Percentiles rank a stretch among this genome's conserved stretches.
phyloP scores from a whole-genome alignment of 495 filamentous ascomycete genomes.

The Penicillium antarcticum region DNA sequence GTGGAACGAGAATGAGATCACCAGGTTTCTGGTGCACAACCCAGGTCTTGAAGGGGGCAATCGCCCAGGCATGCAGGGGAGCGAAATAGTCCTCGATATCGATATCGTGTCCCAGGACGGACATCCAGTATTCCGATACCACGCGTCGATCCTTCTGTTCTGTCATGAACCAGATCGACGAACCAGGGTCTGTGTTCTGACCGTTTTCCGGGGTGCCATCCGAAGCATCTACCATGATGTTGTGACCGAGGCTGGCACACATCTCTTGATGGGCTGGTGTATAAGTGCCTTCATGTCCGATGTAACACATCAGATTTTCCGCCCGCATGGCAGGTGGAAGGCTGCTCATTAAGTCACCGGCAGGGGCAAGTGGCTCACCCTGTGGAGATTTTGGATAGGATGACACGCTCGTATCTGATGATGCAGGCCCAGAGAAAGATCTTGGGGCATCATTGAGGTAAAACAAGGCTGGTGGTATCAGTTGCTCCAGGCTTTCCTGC shows the following conservation, averaged over 20 bases:
- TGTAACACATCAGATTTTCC: slow-evolving; percentile 96
- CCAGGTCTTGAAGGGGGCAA: slow-evolving; percentile 87
- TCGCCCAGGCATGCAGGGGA: slow-evolving; percentile 87
- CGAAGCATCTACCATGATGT: slow-evolving; percentile 94
- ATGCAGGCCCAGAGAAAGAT: slow-evolving; percentile 41
- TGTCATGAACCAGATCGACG: slow-evolving; percentile 98
- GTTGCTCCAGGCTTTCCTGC: slow-evolving; percentile 69
- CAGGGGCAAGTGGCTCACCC: slow-evolving; percentile 45
- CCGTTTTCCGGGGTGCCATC: slow-evolving; percentile 51
- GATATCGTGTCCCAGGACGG: slow-evolving; percentile 88
- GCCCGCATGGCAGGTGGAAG: slow-evolving; percentile 83
- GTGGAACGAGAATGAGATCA: slow-evolving; percentile 94
- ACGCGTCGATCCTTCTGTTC: slow-evolving; percentile 82
- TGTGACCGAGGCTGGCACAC: slow-evolving; percentile 94
- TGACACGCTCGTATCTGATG: background rate
- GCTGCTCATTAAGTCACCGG: slow-evolving; percentile 92
- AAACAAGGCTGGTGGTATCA: slow-evolving; percentile 75
- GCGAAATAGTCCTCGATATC: slow-evolving; percentile 96
- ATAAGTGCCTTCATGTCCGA: slow-evolving; percentile 96
- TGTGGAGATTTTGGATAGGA: slow-evolving; percentile 2
- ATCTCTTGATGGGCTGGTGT: slow-evolving; percentile 96
- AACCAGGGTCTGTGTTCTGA: slow-evolving; percentile 71
- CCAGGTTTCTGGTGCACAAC: slow-evolving; percentile 90
- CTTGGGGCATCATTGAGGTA: slow-evolving; percentile 81
- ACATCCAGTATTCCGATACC: slow-evolving; percentile 89